phyloP scores from a whole-genome alignment of 768 basidiomycete genomes.

The Amanita exitialis region DNA sequence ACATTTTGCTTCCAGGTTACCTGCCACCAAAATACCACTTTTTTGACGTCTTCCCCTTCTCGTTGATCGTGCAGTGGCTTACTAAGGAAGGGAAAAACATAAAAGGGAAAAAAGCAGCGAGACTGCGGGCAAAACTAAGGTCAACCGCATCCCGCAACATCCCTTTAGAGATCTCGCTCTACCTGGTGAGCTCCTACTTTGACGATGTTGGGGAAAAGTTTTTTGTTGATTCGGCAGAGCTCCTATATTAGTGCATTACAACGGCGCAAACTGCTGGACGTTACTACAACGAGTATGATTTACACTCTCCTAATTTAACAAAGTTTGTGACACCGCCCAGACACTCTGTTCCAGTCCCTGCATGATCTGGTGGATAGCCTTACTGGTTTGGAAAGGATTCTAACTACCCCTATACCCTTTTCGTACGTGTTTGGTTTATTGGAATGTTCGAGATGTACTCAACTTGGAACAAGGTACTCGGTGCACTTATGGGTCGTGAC shows the following conservation, averaged over 20 bases:
- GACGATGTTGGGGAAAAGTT: not conserved
- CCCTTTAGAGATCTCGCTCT: slow-evolving; percentile 61
- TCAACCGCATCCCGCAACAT: slow-evolving; percentile 45
- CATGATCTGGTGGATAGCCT: slow-evolving; percentile 53
- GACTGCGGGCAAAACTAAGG: slow-evolving; percentile 38
- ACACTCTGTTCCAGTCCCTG: slow-evolving; percentile 34
- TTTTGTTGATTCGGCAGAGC: slow-evolving; percentile 28
- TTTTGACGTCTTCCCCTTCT: slow-evolving; percentile 65
- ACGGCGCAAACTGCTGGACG: slow-evolving; percentile 41
- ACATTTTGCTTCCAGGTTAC: slow-evolving; percentile 38
- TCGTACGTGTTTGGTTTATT: slow-evolving; percentile 28
- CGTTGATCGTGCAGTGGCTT: slow-evolving; percentile 39
- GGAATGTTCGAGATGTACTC: not conserved
- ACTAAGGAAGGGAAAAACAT: slow-evolving; percentile 37
- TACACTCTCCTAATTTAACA: slow-evolving; percentile 1
- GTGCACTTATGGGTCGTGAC: slow-evolving; percentile 63
- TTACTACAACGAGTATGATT: slow-evolving; percentile 49
- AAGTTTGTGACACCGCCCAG: slow-evolving; percentile 17
- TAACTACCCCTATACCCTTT: slow-evolving; percentile 71
- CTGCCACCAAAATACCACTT: slow-evolving; percentile 50
- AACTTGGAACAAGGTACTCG: slow-evolving; percentile 35
- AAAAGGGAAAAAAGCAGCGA: slow-evolving; percentile 55
- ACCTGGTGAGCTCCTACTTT: slow-evolving; percentile 33
- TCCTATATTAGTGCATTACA: slow-evolving; percentile 59
- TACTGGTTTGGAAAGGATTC: slow-evolving; percentile 61